Base-by-base conservation (phyloP, 768 basidiomycete species). In the Lyophyllum semitale region DNA sequence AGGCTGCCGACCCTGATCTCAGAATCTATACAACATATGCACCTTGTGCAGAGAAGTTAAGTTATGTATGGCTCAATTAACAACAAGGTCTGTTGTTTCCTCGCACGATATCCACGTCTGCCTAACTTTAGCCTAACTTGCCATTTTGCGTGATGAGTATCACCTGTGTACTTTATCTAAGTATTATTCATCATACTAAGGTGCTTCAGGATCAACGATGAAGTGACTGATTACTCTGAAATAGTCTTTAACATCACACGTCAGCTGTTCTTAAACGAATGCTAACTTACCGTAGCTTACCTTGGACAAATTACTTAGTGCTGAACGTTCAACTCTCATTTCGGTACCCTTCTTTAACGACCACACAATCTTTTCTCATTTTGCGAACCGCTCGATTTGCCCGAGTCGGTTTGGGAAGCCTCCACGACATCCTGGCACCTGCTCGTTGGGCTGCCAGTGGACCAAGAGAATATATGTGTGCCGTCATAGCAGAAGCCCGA, bases 401-500 rank as follows among this genome's bases (percentile, higher is more conserved):
- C n/a, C n/a, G n/a, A n/a, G n/a, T 72, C 78, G 1, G 65, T 79
- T 0, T 60, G 71, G 0, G 46, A 63, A 18, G 62, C 73, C 1
- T 70, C 68, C 2, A 74, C 75, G 1, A 59, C 71, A 8, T 76
- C 80, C 6, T 68, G 76, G 0, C n/a, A n/a, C n/a, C n/a, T n/a
- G n/a, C n/a, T 79, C 82, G 0, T 69, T 86, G 1, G 88, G 88
- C 4, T 87, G 87, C n/a, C n/a, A n/a, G 85, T 88, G 85, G 83
- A 81, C 86, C 0, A 78, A 78, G 30, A 77, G 88, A n/a, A 71
- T 92, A n/a, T 89, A 92, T 51, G 72, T 91, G 23, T 77, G 80
- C 2, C 79, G 83, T 8, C 83, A 80, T 27, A 72, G 71, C 6
- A 74, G 69, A 8, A 73, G 70, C 5, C 67, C 74, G 2, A 76